Percentiles rank a stretch among this genome's conserved stretches.
These are phyloP conservation scores for Pulveroboletus frians DNA, from an alignment of 768 basidiomycete species.

Conservation along the genomic window DNA sequence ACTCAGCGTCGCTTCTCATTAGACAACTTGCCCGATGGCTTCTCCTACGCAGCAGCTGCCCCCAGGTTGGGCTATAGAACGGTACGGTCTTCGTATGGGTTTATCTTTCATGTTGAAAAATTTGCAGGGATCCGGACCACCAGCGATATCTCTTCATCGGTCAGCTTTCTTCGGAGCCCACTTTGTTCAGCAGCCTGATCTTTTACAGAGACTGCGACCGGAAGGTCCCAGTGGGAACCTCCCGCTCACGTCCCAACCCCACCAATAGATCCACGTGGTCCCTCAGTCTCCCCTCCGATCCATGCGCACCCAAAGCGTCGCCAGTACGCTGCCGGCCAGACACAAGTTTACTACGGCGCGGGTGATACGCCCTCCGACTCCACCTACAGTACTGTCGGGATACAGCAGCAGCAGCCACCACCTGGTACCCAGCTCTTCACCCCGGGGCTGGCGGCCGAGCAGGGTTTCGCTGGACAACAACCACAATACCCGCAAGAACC, in stretches of 20 bases:
- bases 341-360: conserved; percentile 76
- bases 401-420: conserved; percentile 33
- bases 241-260: conserved; percentile 42
- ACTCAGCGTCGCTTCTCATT: background rate
- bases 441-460: conserved; percentile 70
- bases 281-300: conserved; percentile 40
- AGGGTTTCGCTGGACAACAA: conserved; percentile 57
- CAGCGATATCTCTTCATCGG: conserved; percentile 88
- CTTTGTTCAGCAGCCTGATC: conserved; percentile 10
- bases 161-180: conserved; percentile 37
- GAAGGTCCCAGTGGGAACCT: conserved; percentile 85
- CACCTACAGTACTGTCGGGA: conserved; percentile 34
- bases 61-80: conserved; percentile 90
- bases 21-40: conserved; percentile 27
- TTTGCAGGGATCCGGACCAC: conserved; percentile 66
- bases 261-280: conserved; percentile 38
- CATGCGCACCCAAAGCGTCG: conserved; percentile 62
- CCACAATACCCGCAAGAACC: conserved; percentile 42
- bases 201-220: conserved; percentile 70
- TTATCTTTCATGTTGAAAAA: conserved; percentile 14
- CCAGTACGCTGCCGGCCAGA: conserved; percentile 93
- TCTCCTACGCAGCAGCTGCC: conserved; percentile 66
- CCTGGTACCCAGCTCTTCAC: conserved; percentile 64
- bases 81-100: conserved; percentile 45
- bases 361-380: conserved; percentile 44